phyloP scores from a whole-genome alignment of 176 grass and related monocot genomes.

The Oropetium thomaeum region DNA sequence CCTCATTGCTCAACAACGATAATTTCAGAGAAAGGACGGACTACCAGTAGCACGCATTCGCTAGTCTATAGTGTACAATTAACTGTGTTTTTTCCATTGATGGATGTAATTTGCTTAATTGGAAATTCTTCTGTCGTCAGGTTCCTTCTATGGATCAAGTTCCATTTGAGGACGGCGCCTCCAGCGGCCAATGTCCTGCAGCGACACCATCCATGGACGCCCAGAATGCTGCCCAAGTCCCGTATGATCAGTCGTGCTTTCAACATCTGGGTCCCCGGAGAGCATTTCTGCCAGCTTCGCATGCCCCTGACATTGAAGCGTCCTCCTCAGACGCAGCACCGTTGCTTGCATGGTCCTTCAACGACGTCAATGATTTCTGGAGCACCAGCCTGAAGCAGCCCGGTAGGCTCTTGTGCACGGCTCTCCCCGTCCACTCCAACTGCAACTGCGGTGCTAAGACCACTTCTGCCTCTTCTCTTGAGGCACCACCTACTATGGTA shows the following conservation, averaged over 20 bases:
- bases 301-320: background rate
- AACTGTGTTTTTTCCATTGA: background rate
- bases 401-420: conserved; percentile 35
- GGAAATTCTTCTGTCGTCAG: conserved; percentile 14
- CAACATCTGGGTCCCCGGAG: conserved; percentile 11
- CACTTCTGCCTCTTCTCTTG: background rate
- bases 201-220: conserved; percentile 4
- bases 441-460: background rate
- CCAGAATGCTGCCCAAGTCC: background rate
- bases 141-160: conserved; percentile 11
- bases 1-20: too few relatives aligned
- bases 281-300: conserved; percentile 1
- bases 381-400: conserved; percentile 40
- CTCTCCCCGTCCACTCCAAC: background rate
- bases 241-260: background rate
- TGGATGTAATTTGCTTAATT: background rate
- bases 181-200: background rate
- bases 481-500: background rate
- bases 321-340: conserved; percentile 28
- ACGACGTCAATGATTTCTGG: too few relatives aligned
- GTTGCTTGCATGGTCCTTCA: background rate
- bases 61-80: background rate
- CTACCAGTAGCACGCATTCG: too few relatives aligned
- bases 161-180: conserved; percentile 17
- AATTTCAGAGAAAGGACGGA: too few relatives aligned